Percentiles rank a stretch among this genome's conserved stretches.
These are phyloP conservation scores for Inga leiocalycina DNA, from an alignment of 306 rosid species.

Conservation along the genomic window DNA sequence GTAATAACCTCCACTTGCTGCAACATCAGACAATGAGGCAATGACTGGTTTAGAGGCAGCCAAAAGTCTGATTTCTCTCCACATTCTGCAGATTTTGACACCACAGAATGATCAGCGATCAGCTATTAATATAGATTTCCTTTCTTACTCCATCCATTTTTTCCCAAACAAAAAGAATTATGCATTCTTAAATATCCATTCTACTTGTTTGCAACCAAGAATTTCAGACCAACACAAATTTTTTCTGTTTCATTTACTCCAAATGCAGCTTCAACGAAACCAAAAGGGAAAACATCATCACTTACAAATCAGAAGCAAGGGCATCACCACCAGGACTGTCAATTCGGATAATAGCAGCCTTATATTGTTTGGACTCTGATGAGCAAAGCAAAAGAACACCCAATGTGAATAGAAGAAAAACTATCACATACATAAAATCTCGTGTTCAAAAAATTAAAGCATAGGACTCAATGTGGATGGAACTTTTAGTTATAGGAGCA, in stretches of 20 bases:
- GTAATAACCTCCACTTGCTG: conserved; percentile 98
- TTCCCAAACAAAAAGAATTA: not conserved
- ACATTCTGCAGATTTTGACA: conserved; percentile 68
- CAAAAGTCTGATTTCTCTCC: conserved; percentile 96
- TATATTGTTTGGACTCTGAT: conserved; percentile 72
- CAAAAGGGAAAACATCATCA: conserved; percentile 37
- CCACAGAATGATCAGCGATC: not conserved
- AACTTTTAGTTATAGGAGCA: not conserved
- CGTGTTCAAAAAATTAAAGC: not conserved
- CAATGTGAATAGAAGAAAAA: conserved; percentile 17
- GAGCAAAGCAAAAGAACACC: conserved; percentile 25
- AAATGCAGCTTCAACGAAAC: conserved; percentile 13
- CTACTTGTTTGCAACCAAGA: conserved; percentile 23
- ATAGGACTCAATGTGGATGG: not conserved
- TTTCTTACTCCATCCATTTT: not conserved
- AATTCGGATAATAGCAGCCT: conserved; percentile 89
- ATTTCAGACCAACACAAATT: conserved; percentile 10
- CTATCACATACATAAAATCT: conserved; percentile 2
- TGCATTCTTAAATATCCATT: conserved; percentile 8
- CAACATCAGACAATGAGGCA: conserved; percentile 94
- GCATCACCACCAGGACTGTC: conserved; percentile 99
- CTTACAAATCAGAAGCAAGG: conserved; percentile 98
- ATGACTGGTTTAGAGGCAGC: conserved; percentile 92
- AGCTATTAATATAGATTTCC: not conserved
- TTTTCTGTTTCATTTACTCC: conserved; percentile 23